Evolutionary conservation across 2,329 filamentous ascomycete genomes (phyloP).

Genomic region (Calonectria naviculata): DNA sequence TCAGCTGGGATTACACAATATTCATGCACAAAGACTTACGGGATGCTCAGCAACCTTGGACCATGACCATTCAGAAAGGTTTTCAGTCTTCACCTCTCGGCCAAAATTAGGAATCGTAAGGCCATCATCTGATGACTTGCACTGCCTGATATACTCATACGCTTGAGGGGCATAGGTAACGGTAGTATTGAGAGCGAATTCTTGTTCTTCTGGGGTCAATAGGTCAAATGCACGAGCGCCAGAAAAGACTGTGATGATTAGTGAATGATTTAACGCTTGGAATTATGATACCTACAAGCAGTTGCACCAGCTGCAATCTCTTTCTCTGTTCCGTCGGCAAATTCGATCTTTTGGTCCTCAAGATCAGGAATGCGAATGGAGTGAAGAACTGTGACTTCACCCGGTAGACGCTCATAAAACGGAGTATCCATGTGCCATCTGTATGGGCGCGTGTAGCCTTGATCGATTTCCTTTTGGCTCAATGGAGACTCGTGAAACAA

Average conservation of each 20-base stretch:
- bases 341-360: slow-evolving; percentile 11
- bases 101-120: slow-evolving; percentile 7
- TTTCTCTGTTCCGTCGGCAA: slow-evolving; percentile 13
- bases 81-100: neutral
- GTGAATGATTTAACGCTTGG: neutral
- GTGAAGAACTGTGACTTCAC: slow-evolving; percentile 17
- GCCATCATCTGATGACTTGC: slow-evolving; percentile 11
- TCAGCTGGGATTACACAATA: no score
- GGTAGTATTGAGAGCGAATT: slow-evolving; percentile 13
- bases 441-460: slow-evolving; percentile 13
- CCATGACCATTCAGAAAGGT: slow-evolving; percentile 15
- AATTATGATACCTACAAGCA: neutral
- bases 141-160: slow-evolving; percentile 16
- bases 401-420: slow-evolving; percentile 9
- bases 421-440: slow-evolving; percentile 20
- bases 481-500: slow-evolving; percentile 10
- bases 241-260: slow-evolving; percentile 4
- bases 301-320: slow-evolving; percentile 9
- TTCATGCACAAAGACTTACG: neutral
- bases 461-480: neutral
- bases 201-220: slow-evolving; percentile 5
- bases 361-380: neutral
- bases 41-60: slow-evolving; percentile 14
- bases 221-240: slow-evolving; percentile 14
- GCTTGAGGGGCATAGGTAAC: slow-evolving; percentile 16